A percentile compares a stretch with the other conserved stretches of the same genome.
phyloP scores from a whole-genome alignment of 768 basidiomycete genomes.

The Mycena galericulata region DNA sequence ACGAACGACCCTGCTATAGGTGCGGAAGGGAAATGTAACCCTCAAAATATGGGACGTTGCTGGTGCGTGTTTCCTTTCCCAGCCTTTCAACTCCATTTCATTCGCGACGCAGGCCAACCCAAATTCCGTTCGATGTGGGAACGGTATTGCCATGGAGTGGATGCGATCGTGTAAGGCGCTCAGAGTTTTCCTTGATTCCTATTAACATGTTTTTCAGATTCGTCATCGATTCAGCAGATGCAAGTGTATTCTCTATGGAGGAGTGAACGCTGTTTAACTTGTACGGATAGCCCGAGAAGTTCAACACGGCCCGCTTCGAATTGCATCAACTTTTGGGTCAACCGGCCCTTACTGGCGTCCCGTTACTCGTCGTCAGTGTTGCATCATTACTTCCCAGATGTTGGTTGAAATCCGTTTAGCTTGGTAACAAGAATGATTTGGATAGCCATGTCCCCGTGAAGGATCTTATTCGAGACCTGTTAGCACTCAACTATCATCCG shows the following conservation, averaged over 20 bases:
- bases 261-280: conserved; percentile 4
- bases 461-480: conserved; percentile 86
- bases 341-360: conserved; percentile 74
- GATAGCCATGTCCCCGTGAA: conserved; percentile 82
- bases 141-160: conserved; percentile 89
- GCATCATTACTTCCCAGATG: not conserved
- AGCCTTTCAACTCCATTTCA: conserved; percentile 15
- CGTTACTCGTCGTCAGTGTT: conserved; percentile 80
- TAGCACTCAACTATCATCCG: conserved; percentile 40
- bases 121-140: conserved; percentile 98
- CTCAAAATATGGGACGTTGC: conserved; percentile 97
- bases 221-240: conserved; percentile 93
- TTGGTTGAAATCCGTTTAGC: conserved; percentile 50
- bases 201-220: conserved; percentile 62
- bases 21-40: conserved; percentile 86
- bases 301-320: conserved; percentile 87
- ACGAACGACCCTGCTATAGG: conserved; percentile 8
- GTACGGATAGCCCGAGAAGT: conserved; percentile 73
- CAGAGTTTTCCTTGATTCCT: not conserved
- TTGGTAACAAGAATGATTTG: conserved; percentile 95
- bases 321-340: conserved; percentile 83
- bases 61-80: conserved; percentile 58
- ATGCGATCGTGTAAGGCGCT: conserved; percentile 85
- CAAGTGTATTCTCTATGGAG: conserved; percentile 50
- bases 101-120: conserved; percentile 73